Conservation (phyloP, 1,284 basidiomycete species). For the Coniferiporia sulphurascens region DNA sequence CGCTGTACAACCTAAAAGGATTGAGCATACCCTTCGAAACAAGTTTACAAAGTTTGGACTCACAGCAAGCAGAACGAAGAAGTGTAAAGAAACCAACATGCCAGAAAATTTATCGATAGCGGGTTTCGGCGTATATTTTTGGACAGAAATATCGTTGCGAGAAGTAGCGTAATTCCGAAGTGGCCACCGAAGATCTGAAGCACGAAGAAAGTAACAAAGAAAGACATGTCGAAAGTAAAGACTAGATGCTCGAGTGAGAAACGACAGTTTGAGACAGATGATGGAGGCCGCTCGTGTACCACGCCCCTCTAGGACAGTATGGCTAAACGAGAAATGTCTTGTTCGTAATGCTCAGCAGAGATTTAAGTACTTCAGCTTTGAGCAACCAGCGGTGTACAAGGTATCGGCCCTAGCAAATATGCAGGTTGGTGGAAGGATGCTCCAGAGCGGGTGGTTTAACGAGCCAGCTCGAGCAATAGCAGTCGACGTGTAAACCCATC, state of each 20-base stretch:
- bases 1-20: background rate
- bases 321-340: background rate
- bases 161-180: background rate
- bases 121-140: constrained; percentile 1
- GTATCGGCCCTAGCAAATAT: background rate
- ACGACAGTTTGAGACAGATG: no score
- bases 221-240: background rate
- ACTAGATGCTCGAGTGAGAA: background rate
- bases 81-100: constrained; percentile 2
- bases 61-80: constrained; percentile 8
- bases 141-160: background rate
- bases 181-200: constrained; percentile 6
- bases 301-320: no score
- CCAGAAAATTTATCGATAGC: background rate
- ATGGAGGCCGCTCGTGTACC: no score
- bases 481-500: no score
- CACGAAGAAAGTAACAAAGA: background rate
- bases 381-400: background rate
- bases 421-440: background rate
- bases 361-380: background rate
- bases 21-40: background rate
- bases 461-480: no score
- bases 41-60: background rate
- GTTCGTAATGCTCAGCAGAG: background rate
- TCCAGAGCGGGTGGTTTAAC: background rate